Conservation (phyloP, 2,329 filamentous ascomycete species). For the Aspergillus flavus region DNA sequence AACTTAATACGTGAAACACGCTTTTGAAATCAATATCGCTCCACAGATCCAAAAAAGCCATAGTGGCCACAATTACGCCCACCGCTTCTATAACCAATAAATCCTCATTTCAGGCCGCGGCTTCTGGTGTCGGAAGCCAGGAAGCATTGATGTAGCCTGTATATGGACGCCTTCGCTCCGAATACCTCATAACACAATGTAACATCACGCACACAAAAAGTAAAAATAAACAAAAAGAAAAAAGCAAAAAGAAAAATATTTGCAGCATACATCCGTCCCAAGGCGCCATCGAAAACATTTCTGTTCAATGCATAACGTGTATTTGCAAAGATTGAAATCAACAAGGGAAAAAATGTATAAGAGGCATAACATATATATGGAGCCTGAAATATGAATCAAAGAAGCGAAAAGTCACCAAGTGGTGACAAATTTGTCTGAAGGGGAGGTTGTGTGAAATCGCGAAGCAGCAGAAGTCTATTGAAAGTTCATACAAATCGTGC, state of each 20-base stretch:
- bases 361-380: conserved; percentile 24
- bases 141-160: neutral
- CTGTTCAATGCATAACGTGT: conserved; percentile 14
- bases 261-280: conserved; percentile 9
- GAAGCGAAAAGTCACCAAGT: conserved; percentile 11
- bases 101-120: neutral
- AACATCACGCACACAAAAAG: neutral
- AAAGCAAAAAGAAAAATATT: neutral
- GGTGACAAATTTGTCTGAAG: conserved; percentile 1
- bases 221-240: neutral
- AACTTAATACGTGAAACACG: neutral
- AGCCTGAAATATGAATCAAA: conserved; percentile 19
- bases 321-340: conserved; percentile 9
- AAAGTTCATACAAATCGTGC: conserved; percentile 30
- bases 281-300: conserved; percentile 11
- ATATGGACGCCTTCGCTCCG: conserved; percentile 1
- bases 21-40: neutral
- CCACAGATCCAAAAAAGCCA: neutral
- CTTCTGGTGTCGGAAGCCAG: neutral
- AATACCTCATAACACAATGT: neutral
- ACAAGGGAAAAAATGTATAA: conserved; percentile 11
- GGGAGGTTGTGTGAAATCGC: neutral
- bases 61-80: neutral
- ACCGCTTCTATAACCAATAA: conserved; percentile 4
- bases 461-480: conserved; percentile 13